Conservation (phyloP, 129 eudicot genomes). For the Chrysanthemum makinoi region DNA sequence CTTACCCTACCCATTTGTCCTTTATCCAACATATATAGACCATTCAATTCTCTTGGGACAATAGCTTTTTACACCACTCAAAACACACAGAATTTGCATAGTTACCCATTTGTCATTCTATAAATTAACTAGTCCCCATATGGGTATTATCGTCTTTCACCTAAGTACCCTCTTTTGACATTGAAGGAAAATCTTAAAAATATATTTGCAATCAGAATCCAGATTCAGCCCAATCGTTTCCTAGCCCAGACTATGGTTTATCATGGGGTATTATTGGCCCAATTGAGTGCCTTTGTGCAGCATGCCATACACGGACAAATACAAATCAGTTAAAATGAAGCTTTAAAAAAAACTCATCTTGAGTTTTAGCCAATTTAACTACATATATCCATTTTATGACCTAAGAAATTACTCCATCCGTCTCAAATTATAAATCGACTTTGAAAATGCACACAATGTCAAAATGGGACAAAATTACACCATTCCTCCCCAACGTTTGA, state of each 20-base stretch:
- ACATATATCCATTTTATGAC: too few species aligned
- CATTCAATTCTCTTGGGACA: constrained; percentile 25
- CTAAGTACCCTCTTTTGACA: background rate
- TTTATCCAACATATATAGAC: constrained; percentile 19
- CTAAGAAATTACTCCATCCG: too few species aligned
- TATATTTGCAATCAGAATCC: background rate
- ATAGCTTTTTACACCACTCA: constrained; percentile 21
- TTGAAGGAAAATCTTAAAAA: background rate
- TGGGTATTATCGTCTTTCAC: constrained; percentile 9
- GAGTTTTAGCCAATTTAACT: too few species aligned
- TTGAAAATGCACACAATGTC: too few species aligned
- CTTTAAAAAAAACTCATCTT: too few species aligned
- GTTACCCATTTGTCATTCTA: constrained; percentile 24
- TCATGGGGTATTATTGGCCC: background rate
- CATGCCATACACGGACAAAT: too few species aligned
- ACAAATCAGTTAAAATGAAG: too few species aligned
- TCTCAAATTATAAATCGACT: too few species aligned
- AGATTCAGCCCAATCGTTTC: background rate
- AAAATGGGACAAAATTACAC: too few species aligned
- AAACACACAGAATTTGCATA: background rate
- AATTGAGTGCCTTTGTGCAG: too few species aligned
- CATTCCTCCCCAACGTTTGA: too few species aligned
- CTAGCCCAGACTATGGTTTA: background rate
- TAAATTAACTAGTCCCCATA: constrained; percentile 10
- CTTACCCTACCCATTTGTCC: constrained; percentile 17